Conservation (phyloP, 495 filamentous ascomycete species). For the Letharia lupina region DNA sequence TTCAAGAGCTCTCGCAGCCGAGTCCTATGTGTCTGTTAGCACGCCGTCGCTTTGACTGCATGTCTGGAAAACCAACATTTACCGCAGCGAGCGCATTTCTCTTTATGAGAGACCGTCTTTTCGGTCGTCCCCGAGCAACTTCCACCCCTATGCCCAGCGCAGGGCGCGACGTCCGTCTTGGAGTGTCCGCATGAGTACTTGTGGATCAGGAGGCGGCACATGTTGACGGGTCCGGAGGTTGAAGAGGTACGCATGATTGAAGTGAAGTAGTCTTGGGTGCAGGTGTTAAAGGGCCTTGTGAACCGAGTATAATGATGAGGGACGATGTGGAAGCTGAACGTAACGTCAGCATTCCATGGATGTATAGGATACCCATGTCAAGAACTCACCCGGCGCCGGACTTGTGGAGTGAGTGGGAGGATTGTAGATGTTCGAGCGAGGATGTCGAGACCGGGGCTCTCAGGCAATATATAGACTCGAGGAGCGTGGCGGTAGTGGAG, state of each 20-base stretch:
- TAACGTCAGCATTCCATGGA: neutral
- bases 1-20: neutral
- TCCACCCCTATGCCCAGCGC: conserved; percentile 12
- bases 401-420: neutral
- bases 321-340: neutral
- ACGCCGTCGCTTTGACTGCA: no score
- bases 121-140: conserved; percentile 2
- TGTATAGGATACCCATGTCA: no score
- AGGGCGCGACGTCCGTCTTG: conserved; percentile 16
- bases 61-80: neutral
- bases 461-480: neutral
- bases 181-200: conserved; percentile 15
- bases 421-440: neutral
- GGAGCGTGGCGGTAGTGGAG: neutral
- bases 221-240: neutral
- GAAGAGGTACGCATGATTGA: conserved; percentile 4
- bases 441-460: neutral
- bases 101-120: conserved; percentile 9
- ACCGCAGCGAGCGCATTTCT: conserved; percentile 11
- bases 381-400: neutral
- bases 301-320: no score
- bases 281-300: neutral
- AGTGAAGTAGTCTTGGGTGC: neutral
- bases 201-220: conserved; percentile 11
- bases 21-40: conserved; percentile 1